phyloP scores from a whole-genome alignment of 2,329 filamentous ascomycete species.

The Stemphylium beticola region DNA sequence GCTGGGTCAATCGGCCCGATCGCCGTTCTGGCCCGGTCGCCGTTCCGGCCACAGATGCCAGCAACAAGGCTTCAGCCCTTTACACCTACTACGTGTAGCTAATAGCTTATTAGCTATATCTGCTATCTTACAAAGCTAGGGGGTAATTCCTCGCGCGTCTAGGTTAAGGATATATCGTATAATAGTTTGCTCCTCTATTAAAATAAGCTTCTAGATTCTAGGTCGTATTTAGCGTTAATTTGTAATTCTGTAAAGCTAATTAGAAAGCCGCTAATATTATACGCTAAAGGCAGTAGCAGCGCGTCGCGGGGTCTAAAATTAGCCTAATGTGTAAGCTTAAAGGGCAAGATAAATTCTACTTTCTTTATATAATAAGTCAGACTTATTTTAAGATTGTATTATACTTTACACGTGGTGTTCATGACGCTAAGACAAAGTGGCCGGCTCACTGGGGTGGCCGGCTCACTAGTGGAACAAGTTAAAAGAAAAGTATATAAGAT shows the following conservation, averaged over 20 bases:
- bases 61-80: too few species aligned
- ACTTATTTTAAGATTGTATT: too few species aligned
- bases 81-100: not conserved
- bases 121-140: conserved; percentile 11
- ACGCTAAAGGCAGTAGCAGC: not conserved
- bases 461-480: too few species aligned
- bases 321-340: not conserved
- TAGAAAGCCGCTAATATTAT: not conserved
- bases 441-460: too few species aligned
- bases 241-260: not conserved
- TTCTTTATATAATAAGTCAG: not conserved
- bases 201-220: not conserved
- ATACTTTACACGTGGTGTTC: too few species aligned
- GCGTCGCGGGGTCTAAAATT: not conserved
- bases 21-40: too few species aligned
- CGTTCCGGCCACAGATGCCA: too few species aligned
- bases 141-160: conserved; percentile 18
- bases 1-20: too few species aligned
- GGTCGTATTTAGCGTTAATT: not conserved
- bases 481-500: too few species aligned
- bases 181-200: conserved; percentile 17
- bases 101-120: conserved; percentile 13
- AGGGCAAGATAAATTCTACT: not conserved
- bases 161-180: conserved; percentile 23
- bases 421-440: too few species aligned